These are phyloP conservation scores for Trichophyton verrucosum DNA, from an alignment of 2,329 filamentous ascomycete species.

Conservation along the genomic window DNA sequence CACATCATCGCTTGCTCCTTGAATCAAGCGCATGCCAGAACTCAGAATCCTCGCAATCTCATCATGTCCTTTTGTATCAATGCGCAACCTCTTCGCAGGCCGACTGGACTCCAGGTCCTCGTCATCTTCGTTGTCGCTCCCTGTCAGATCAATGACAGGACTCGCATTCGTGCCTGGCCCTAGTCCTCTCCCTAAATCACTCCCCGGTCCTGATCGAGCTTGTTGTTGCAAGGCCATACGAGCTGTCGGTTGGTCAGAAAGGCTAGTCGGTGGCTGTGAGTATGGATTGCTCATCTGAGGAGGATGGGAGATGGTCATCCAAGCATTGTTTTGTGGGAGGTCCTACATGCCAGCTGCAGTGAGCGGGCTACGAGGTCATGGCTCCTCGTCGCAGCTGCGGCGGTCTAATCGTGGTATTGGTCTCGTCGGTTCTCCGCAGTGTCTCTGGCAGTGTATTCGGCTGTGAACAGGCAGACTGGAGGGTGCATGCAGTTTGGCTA, in stretches of 20 bases:
- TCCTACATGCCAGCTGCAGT: conserved; percentile 24
- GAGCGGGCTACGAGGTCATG: conserved; percentile 14
- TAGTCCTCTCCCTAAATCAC: background rate
- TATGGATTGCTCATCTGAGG: conserved; percentile 23
- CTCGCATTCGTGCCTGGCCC: conserved; percentile 14
- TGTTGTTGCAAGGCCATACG: background rate
- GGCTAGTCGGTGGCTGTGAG: background rate
- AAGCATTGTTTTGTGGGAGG: conserved; percentile 26
- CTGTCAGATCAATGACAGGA: conserved; percentile 28
- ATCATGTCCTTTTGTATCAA: conserved; percentile 19
- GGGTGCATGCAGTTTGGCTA: background rate
- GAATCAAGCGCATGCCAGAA: background rate
- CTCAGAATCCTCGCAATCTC: background rate
- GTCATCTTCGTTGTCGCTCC: conserved; percentile 20
- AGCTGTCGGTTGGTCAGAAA: background rate
- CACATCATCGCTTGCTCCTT: background rate
- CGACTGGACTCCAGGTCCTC: conserved; percentile 26
- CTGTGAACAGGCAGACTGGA: background rate
- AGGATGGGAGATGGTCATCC: conserved; percentile 17
- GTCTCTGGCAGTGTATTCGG: background rate
- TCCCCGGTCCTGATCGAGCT: background rate
- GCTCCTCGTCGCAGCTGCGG: background rate
- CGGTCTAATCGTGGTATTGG: background rate
- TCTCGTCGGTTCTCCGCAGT: background rate
- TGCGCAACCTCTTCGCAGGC: conserved; percentile 25